phyloP scores from a whole-genome alignment of 495 filamentous ascomycete genomes.

The Cryomyces minteri region DNA sequence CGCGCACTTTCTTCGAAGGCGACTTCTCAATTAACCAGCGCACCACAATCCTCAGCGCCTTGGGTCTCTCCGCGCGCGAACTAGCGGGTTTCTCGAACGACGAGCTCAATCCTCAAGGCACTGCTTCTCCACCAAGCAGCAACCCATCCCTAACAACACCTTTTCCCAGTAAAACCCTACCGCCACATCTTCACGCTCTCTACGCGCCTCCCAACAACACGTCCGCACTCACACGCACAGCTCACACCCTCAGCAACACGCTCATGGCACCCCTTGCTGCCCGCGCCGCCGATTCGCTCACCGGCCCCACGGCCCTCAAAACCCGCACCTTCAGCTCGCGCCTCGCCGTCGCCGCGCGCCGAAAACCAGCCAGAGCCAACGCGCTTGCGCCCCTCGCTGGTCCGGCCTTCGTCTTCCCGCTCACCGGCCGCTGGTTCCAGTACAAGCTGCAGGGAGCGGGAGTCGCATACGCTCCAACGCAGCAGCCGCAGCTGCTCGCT shows the following conservation, averaged over 20 bases:
- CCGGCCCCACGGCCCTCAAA: conserved; percentile 72
- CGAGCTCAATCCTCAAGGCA: conserved; percentile 26
- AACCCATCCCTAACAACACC: conserved; percentile 6
- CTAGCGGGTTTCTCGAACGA: conserved; percentile 61
- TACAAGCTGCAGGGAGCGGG: conserved; percentile 14
- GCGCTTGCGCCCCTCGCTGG: conserved; percentile 55
- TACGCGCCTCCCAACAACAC: conserved; percentile 37
- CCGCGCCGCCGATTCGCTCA: conserved; percentile 44
- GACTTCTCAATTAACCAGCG: conserved; percentile 79
- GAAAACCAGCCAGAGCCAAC: conserved; percentile 46
- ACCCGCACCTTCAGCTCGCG: conserved; percentile 60
- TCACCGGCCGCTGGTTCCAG: conserved; percentile 33
- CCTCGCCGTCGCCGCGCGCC: conserved; percentile 27
- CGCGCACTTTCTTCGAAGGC: conserved; percentile 72
- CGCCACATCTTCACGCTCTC: conserved; percentile 34
- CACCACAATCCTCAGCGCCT: conserved; percentile 55
- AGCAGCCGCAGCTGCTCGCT: conserved; percentile 33
- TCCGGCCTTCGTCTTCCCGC: conserved; percentile 65
- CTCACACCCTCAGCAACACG: conserved; percentile 39
- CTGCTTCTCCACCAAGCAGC: conserved; percentile 22
- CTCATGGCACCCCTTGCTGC: conserved; percentile 70
- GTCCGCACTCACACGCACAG: conserved; percentile 17
- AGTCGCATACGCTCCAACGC: conserved; percentile 20
- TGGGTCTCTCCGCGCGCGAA: conserved; percentile 76
- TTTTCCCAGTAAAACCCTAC: conserved; percentile 61